Conservation (phyloP, 805 yeast species). For the Wickerhamiella shivajii region DNA sequence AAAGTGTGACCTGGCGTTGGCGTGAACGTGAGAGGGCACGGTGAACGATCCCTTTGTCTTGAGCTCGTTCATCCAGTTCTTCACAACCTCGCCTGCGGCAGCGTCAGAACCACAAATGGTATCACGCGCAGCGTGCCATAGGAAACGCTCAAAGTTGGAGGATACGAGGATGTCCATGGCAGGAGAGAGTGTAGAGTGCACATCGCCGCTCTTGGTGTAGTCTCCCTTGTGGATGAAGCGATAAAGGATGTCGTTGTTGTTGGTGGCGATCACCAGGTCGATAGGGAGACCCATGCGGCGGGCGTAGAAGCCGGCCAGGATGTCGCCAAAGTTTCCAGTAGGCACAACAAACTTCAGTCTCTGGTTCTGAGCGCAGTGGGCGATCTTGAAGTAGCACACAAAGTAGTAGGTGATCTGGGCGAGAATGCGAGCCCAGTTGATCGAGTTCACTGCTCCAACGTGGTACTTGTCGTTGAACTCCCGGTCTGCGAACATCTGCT, state of each 20-base stretch:
- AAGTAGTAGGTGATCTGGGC: slow-evolving; percentile 97
- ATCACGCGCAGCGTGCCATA: slow-evolving; percentile 85
- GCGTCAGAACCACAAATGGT: slow-evolving; percentile 40
- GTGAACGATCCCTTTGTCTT: slow-evolving; percentile 61
- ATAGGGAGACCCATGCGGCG: slow-evolving; percentile 90
- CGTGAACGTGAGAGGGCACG: slow-evolving; percentile 50
- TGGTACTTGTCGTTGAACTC: slow-evolving; percentile 83
- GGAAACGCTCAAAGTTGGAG: slow-evolving; percentile 87
- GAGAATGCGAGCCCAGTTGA: slow-evolving; percentile 97
- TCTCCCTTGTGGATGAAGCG: slow-evolving; percentile 79
- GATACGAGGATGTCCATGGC: slow-evolving; percentile 98
- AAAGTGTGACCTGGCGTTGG: slow-evolving; percentile 53
- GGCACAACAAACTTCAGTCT: slow-evolving; percentile 80
- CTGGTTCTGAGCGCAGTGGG: slow-evolving; percentile 15
- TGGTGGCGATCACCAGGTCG: slow-evolving; percentile 84
- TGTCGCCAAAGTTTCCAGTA: slow-evolving; percentile 96
- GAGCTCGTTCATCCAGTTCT: slow-evolving; percentile 64
- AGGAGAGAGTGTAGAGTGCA: slow-evolving; percentile 83
- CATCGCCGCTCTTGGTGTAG: slow-evolving; percentile 60
- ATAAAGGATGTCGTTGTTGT: slow-evolving; percentile 87
- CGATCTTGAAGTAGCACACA: slow-evolving; percentile 70
- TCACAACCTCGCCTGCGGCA: slow-evolving; percentile 62
- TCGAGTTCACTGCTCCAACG: slow-evolving; percentile 95
- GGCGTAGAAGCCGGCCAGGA: slow-evolving; percentile 92
- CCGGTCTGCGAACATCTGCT: slow-evolving; percentile 77